Percentiles rank a stretch among this genome's conserved stretches.
These are phyloP conservation scores for Rhizopogon sp. DNA, from an alignment of 768 basidiomycete genomes.

Conservation along the genomic window DNA sequence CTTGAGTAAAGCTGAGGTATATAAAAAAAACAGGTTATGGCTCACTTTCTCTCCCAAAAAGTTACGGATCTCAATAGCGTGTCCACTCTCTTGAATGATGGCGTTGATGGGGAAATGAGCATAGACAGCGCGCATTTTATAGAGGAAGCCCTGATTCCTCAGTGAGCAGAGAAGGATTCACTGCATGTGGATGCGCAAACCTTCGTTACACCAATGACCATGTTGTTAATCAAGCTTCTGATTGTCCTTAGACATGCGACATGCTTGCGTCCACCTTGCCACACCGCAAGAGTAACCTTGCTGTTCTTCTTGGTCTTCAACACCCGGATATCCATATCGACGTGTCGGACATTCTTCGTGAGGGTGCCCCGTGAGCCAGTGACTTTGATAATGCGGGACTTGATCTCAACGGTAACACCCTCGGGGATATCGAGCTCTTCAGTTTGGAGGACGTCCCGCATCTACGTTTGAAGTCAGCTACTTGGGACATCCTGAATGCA, in stretches of 20 bases:
- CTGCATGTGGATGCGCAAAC: constrained; percentile 29
- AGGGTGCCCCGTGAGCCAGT: constrained; percentile 90
- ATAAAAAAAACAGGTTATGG: background rate
- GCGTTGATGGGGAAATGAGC: constrained; percentile 99
- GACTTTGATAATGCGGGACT: constrained; percentile 89
- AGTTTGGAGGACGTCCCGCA: constrained; percentile 90
- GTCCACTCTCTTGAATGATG: constrained; percentile 79
- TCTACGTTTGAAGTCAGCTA: constrained; percentile 37
- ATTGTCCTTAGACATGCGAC: constrained; percentile 97
- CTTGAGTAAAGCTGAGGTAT: constrained; percentile 1
- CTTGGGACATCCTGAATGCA: constrained; percentile 25
- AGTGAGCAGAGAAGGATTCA: constrained; percentile 4
- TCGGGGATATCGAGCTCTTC: constrained; percentile 91
- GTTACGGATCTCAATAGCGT: constrained; percentile 84
- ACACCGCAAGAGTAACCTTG: constrained; percentile 88
- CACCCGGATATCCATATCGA: constrained; percentile 89
- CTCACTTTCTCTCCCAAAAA: constrained; percentile 90
- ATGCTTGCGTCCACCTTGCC: constrained; percentile 98
- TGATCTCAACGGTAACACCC: constrained; percentile 80
- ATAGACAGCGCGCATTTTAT: constrained; percentile 99
- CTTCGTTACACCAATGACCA: constrained; percentile 97
- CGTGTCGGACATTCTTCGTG: constrained; percentile 88
- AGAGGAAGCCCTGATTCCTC: constrained; percentile 81
- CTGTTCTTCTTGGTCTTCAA: constrained; percentile 62
- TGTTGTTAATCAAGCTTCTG: constrained; percentile 91